phyloP scores from a whole-genome alignment of 331 rosid genomes.

The Malus hybrid region DNA sequence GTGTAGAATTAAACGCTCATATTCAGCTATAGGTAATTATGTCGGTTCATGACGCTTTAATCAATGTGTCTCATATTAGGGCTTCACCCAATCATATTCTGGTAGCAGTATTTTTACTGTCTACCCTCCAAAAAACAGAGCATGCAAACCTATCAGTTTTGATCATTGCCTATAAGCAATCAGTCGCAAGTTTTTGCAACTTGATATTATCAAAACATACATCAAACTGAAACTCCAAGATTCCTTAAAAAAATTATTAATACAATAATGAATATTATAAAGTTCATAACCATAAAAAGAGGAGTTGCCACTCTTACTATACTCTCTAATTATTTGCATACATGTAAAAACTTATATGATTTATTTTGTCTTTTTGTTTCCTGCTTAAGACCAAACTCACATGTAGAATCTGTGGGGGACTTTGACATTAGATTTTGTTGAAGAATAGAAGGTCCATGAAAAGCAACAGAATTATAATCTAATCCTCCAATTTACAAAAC shows the following conservation, averaged over 20 bases:
- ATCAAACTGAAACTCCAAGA: constrained; percentile 15
- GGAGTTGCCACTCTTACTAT: neutral
- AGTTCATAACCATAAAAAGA: neutral
- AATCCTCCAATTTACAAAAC: neutral
- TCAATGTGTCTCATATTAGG: neutral
- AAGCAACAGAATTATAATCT: neutral
- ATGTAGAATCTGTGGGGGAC: constrained; percentile 37
- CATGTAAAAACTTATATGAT: neutral
- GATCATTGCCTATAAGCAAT: neutral
- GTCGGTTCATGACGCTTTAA: neutral
- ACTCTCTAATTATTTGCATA: neutral
- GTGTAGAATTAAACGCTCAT: too few relatives aligned
- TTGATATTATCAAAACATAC: too few relatives aligned
- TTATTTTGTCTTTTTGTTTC: constrained; percentile 21
- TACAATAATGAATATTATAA: neutral
- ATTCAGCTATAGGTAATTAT: neutral
- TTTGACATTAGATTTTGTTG: constrained; percentile 27
- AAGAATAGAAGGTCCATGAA: constrained; percentile 3
- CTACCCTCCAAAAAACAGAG: neutral
- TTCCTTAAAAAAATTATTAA: constrained; percentile 17
- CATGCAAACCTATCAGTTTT: neutral
- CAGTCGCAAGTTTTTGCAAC: neutral
- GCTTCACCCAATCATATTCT: constrained; percentile 7
- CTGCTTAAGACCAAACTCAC: constrained; percentile 33
- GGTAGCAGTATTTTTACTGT: neutral